Evolutionary conservation across 495 filamentous ascomycete species (phyloP), one percentile per base, ranked within the genome.

Genomic region (Pseudevernia furfuracea): DNA sequence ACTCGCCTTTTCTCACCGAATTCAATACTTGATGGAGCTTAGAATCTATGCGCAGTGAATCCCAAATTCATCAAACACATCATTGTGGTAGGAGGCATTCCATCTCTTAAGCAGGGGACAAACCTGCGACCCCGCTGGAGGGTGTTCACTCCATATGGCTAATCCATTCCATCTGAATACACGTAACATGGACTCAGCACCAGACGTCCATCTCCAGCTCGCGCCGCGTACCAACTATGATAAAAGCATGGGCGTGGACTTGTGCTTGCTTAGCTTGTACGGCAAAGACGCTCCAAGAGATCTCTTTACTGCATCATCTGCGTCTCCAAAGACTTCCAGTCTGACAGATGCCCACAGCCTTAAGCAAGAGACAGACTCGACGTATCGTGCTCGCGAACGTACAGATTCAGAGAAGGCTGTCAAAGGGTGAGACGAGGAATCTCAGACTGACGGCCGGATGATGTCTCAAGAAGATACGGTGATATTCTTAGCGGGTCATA

Each of bases 381-480:
- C 43, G 34, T 44, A 44, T 44, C 41, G 21, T 44, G 41, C 41
- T 44, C 41, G 41, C 19, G 41, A 52, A 52, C n/a, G 46, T 25
- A 28, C 46, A 52, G 46, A 52, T 28, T 52, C 46, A 52, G 46
- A 52, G 46, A 28, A 52, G 46, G 46, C 46, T 52, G 46, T 52
- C n/a, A 52, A 52, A 30, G 46, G 46, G 23, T 52, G 23, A 28
- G 46, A 52, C 43, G 21, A 23, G 6, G 43, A 43, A 43, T 19
- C 41, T 43, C 41, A 4, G 15, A 43, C 3, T 43, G 41, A 46
- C 43, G 21, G 7, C 4, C 43, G 21, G 43, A 21, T n/a, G 43
- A n/a, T 46, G 21, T 46, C 23, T 46, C 43, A 43, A 11, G 44
- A 48, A 48, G 44, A 2, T 48, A 23, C 44, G n/a, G 44, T 52